Conservation (phyloP, 2,329 filamentous ascomycete species). For the Boeremia exigua region DNA sequence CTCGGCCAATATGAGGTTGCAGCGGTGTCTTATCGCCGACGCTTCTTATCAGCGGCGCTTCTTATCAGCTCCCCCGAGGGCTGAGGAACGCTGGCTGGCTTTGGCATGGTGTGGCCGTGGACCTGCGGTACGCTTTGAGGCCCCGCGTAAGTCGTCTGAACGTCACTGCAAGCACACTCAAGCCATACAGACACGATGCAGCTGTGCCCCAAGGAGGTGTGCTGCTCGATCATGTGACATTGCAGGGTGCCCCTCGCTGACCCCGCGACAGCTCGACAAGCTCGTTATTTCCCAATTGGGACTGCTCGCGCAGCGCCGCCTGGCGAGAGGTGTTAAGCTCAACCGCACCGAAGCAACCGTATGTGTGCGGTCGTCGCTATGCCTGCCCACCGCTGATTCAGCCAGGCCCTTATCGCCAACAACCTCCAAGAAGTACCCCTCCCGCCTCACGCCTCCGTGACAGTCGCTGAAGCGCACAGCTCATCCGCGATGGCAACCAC, state of each 20-base stretch:
- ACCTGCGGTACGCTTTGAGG: not conserved
- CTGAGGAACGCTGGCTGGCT: slow-evolving; percentile 5
- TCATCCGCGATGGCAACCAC: slow-evolving; percentile 95
- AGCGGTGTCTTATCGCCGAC: slow-evolving; percentile 2
- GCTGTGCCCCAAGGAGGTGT: slow-evolving; percentile 48
- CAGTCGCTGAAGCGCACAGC: slow-evolving; percentile 53
- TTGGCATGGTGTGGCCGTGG: slow-evolving; percentile 2
- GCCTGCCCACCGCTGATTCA: not conserved
- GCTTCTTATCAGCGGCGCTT: slow-evolving; percentile 1
- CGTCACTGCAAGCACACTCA: not conserved
- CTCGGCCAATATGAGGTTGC: not conserved
- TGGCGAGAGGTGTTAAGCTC: slow-evolving; percentile 85
- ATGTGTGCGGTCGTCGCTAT: slow-evolving; percentile 25
- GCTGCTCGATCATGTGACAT: not conserved
- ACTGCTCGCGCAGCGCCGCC: slow-evolving; percentile 81
- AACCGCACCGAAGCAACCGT: slow-evolving; percentile 91
- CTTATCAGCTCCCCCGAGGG: not conserved
- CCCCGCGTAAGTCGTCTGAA: slow-evolving; percentile 2
- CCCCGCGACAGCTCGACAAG: slow-evolving; percentile 79
- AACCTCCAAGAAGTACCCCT: slow-evolving; percentile 79
- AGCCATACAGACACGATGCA: slow-evolving; percentile 36
- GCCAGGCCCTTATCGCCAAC: slow-evolving; percentile 78
- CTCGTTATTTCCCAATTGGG: slow-evolving; percentile 90
- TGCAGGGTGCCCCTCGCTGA: slow-evolving; percentile 30
- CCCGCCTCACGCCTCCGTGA: slow-evolving; percentile 5